A percentile compares a stretch with the other conserved stretches of the same genome.
Evolutionary conservation across 2,329 filamentous ascomycete species (phyloP).

Genomic region (Alternaria triticina): DNA sequence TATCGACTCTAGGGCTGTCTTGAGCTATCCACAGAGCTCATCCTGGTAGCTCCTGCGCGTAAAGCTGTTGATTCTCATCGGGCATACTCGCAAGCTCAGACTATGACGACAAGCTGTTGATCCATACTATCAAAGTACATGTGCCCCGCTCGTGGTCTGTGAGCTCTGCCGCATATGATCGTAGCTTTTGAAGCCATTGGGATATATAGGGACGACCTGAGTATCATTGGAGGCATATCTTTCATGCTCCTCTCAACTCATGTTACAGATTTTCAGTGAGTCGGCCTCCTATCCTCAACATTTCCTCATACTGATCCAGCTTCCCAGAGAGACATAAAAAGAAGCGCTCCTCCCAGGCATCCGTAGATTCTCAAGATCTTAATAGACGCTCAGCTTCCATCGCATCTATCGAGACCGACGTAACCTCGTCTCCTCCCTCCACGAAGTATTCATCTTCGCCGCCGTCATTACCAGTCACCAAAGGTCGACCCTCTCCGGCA

Average conservation of each 20-base stretch:
- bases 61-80: not conserved
- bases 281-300: not conserved
- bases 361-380: constrained; percentile 9
- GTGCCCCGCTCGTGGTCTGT: constrained; percentile 23
- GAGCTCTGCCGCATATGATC: constrained; percentile 4
- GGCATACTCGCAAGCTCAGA: not conserved
- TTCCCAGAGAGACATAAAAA: constrained; percentile 26
- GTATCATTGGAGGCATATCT: not conserved
- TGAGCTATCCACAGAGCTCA: constrained; percentile 4
- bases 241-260: constrained; percentile 17
- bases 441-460: not conserved
- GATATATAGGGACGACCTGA: constrained; percentile 11
- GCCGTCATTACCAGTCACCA: constrained; percentile 1
- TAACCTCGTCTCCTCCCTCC: not conserved
- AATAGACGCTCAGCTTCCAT: constrained; percentile 11
- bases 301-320: constrained; percentile 1
- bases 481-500: constrained; percentile 2
- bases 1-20: not conserved
- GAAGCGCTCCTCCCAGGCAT: constrained; percentile 11
- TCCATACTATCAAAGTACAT: constrained; percentile 5
- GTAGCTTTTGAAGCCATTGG: constrained; percentile 4
- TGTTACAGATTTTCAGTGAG: constrained; percentile 31
- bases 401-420: constrained; percentile 11
- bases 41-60: constrained; percentile 13
- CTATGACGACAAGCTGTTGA: constrained; percentile 9